phyloP scores from a whole-genome alignment of 352 stramenopile species.

The Pythium rishiriense region DNA sequence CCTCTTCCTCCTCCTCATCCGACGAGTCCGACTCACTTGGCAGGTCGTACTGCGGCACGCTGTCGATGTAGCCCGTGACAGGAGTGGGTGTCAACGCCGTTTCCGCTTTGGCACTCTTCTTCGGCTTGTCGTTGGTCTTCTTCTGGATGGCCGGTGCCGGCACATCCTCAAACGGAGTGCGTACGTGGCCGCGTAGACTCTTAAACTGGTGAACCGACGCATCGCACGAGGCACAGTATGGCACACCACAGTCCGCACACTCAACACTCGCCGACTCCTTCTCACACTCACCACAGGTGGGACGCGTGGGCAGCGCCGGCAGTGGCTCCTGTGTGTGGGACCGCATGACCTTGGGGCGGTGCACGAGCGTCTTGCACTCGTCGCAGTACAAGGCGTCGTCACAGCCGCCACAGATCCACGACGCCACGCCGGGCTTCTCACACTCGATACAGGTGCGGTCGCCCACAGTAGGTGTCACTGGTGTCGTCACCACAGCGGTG shows the following conservation, averaged over 20 bases:
- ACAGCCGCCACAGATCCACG: conserved; percentile 57
- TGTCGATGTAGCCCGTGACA: conserved; percentile 22
- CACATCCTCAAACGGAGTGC: conserved; percentile 17
- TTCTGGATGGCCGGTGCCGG: conserved; percentile 3
- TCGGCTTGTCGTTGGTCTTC: conserved; percentile 20
- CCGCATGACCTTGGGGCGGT: conserved; percentile 63
- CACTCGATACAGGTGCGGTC: conserved; percentile 66
- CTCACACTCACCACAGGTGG: conserved; percentile 58
- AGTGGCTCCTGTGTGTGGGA: conserved; percentile 52
- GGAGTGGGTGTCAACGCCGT: not conserved
- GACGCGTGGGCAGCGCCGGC: conserved; percentile 27
- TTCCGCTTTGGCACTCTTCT: conserved; percentile 2
- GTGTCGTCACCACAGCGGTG: not conserved
- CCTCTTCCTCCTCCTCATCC: conserved; percentile 20
- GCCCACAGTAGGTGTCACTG: not conserved
- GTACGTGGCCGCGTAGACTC: conserved; percentile 54
- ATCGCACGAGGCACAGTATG: conserved; percentile 57
- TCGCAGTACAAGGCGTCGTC: conserved; percentile 69
- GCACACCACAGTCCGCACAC: conserved; percentile 62
- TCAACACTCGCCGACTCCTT: conserved; percentile 34
- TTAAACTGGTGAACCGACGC: conserved; percentile 74
- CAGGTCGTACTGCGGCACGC: conserved; percentile 26
- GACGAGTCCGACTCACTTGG: conserved; percentile 29
- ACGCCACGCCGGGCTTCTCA: conserved; percentile 42
- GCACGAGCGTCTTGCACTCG: conserved; percentile 52